Base-by-base conservation (phyloP, 441 rosid species). In the Gossypium gossypioides region DNA sequence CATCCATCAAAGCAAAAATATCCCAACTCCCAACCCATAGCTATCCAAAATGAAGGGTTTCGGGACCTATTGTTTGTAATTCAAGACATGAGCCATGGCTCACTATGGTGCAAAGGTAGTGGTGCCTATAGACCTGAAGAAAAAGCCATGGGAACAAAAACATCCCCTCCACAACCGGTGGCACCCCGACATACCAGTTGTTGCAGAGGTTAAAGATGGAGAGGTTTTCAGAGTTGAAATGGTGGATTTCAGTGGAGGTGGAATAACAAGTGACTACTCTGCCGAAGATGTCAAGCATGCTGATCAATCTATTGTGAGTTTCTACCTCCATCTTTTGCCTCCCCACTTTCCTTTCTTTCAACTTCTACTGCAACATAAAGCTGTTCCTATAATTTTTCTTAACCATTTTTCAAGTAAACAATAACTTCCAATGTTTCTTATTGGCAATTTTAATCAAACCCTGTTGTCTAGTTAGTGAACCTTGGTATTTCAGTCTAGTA, bases 111-210 rank as follows among this genome's bases (percentile, higher is more conserved):
- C 92, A 18, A 79, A 84, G 71, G 15, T 89, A 44, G 81, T 86
- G 54, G 83, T 91, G 68, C 89, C 91, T 12, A 76, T 88, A 54
- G 98, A 91, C 77, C 68, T 89, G 76, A 87, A 80, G 86, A 91
- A 86, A 92, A 79, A 87, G 81, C 88, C 98, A 78, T 80, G 85
- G 84, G 82, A 85, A 71, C 95, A 89, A 74, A 75, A 69, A 56
- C 82, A 82, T 72, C 86, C 85, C 9, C 86, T 85, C 32, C 90
- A 83, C 77, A 86, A 80, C 84, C 74, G 89, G 74, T 89, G 95
- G 95, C 95, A 80, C 61, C 89, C 91, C 0, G 84, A 85, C 55
- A 80, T 86, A 55, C 95, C 89, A 0, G 80, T 83, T 0, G 90
- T 80, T 37, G 87, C 77, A 1, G 86, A 84, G 74, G 87, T 84